phyloP scores from a whole-genome alignment of 2,329 filamentous ascomycete genomes.

The Colletotrichum sp. region DNA sequence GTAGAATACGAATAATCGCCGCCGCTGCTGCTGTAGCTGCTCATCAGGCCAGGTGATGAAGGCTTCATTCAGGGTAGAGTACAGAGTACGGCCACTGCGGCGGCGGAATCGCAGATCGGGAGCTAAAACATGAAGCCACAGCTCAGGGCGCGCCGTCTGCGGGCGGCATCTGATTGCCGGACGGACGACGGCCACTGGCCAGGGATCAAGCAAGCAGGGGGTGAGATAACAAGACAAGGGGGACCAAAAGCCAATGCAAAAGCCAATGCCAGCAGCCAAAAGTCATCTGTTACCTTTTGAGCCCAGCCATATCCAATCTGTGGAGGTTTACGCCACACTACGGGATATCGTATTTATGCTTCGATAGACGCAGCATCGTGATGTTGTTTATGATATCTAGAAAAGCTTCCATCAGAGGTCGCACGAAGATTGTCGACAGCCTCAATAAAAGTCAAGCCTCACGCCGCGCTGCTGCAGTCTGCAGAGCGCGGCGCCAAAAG shows the following conservation, averaged over 20 bases:
- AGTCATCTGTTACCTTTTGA: background rate
- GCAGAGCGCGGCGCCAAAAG: background rate
- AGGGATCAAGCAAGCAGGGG: background rate
- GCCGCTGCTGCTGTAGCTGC: background rate
- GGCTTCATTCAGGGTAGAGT: background rate
- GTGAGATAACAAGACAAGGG: background rate
- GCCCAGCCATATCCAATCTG: background rate
- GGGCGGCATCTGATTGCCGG: conserved; percentile 14
- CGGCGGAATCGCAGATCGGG: background rate
- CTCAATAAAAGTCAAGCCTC: background rate
- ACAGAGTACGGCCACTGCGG: background rate
- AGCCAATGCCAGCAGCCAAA: background rate
- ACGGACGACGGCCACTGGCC: conserved; percentile 6
- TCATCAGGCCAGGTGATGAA: background rate
- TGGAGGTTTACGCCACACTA: background rate
- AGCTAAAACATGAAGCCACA: background rate
- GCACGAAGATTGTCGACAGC: background rate
- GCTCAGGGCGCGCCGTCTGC: background rate
- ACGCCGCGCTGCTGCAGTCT: background rate
- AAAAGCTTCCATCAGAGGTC: accelerated
- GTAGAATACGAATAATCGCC: background rate
- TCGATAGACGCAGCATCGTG: background rate
- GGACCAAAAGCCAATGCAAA: background rate
- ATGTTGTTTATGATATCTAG: background rate
- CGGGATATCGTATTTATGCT: background rate